Percentiles rank a stretch among this genome's conserved stretches.
Conservation (phyloP, 192 early-diverging fungal genomes). For the Kickxella alabastrina region DNA sequence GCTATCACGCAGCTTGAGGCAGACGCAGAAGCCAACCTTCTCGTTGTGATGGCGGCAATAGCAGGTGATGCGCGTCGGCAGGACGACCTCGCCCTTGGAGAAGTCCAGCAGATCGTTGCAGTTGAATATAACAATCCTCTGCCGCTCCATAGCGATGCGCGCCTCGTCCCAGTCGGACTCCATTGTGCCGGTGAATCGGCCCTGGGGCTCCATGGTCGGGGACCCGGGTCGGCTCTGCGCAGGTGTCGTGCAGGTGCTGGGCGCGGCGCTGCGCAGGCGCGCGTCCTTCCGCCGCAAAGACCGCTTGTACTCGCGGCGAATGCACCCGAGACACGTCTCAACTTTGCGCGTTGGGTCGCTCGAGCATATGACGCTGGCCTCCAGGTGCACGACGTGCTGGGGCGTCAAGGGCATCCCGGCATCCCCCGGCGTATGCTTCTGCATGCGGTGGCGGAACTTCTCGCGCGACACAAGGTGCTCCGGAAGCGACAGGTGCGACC, state of each 20-base stretch:
- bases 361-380: constrained; percentile 82
- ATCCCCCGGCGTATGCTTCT: constrained; percentile 30
- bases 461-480: constrained; percentile 81
- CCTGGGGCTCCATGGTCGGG: constrained; percentile 37
- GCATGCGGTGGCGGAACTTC: constrained; percentile 58
- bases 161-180: constrained; percentile 63
- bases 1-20: constrained; percentile 72
- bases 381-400: constrained; percentile 64
- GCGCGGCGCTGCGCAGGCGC: constrained; percentile 30
- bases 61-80: constrained; percentile 93
- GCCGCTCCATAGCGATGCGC: constrained; percentile 66
- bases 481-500: constrained; percentile 81
- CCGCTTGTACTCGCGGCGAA: constrained; percentile 77
- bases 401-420: constrained; percentile 42
- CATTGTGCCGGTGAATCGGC: constrained; percentile 51
- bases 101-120: constrained; percentile 84
- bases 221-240: constrained; percentile 55
- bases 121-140: constrained; percentile 85
- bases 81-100: constrained; percentile 77
- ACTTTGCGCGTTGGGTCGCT: constrained; percentile 73
- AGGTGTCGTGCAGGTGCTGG: constrained; percentile 54
- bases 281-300: constrained; percentile 58
- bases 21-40: constrained; percentile 88
- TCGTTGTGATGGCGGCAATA: constrained; percentile 96
- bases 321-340: constrained; percentile 76